A percentile compares a stretch with the other conserved stretches of the same genome.
Conservation (phyloP, 2,329 filamentous ascomycete species). For the Cylindrodendrum hubeiense region DNA sequence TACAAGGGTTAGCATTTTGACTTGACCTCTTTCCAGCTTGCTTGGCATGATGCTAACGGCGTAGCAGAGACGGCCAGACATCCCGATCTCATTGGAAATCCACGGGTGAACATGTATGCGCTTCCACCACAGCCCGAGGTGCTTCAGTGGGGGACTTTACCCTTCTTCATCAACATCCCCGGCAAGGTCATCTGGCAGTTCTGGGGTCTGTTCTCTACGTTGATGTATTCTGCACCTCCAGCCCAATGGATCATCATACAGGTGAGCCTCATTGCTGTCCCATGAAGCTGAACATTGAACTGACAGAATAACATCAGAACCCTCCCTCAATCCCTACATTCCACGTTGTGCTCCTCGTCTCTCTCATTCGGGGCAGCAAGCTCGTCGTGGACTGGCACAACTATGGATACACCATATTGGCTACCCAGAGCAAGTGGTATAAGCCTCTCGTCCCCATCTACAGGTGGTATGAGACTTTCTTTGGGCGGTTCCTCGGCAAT, state of each 20-base stretch:
- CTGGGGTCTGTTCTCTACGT: conserved; percentile 74
- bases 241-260: conserved; percentile 89
- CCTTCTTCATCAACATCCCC: conserved; percentile 84
- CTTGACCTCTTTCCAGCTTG: neutral
- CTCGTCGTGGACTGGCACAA: conserved; percentile 99
- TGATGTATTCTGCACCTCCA: conserved; percentile 81
- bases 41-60: conserved; percentile 19
- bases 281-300: too few relatives aligned
- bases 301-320: conserved; percentile 68
- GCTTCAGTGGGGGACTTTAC: conserved; percentile 75
- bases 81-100: conserved; percentile 78
- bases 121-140: conserved; percentile 75
- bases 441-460: conserved; percentile 86
- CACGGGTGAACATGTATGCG: conserved; percentile 77
- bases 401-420: conserved; percentile 95
- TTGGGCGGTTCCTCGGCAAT: conserved; percentile 75
- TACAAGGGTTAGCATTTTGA: conserved; percentile 75
- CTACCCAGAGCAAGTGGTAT: conserved; percentile 63
- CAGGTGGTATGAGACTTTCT: conserved; percentile 79
- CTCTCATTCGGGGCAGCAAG: conserved; percentile 81
- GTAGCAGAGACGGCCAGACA: conserved; percentile 81
- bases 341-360: conserved; percentile 78
- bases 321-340: conserved; percentile 95
- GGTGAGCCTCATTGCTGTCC: conserved; percentile 54
- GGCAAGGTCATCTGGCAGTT: conserved; percentile 90